Base-by-base conservation (phyloP, 495 filamentous ascomycete species). In the Entonaema liquescens region DNA sequence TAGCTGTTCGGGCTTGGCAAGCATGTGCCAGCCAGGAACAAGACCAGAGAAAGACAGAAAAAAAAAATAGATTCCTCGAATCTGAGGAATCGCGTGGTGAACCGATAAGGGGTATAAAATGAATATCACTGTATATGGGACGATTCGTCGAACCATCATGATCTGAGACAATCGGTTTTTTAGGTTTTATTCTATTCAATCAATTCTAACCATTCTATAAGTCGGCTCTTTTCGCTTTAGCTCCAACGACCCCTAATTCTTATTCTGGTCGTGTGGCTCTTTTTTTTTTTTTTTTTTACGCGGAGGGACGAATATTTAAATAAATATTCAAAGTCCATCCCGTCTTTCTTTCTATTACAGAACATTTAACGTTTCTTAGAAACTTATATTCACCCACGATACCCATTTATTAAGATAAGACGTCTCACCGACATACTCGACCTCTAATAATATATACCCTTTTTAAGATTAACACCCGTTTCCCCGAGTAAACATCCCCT, bases 81-180 rank as follows among this genome's bases (percentile, higher is more conserved):
- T 19, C 42, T 55, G 13, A 15, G 6, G 33, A 65, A 57, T 55
- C 15, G 21, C 40, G 12, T 36, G 36, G 56, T 42, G 15, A 23
- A 47, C 47, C 29, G 49, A 72, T 72, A 67, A 72, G 70, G 70
- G 70, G 70, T 31, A 52, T 47, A 62, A 65, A 62, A 72, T 65
- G 70, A 72, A 72, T 52, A 68, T 68, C 65, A 55, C 23, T 68
- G 12, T 50, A 28, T 2, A 72, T 72, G 70, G 70, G 49, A 72
- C 70, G 70, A 72, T 72, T 40, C 60, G 65, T 72, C 70, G 70
- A 72, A 72, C 70, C 70, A 72, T 68, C 60, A 72, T 72, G 70
- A 72, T n/a, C 70, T 72, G 70, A 72, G 70, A 72, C 4, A 40
- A 15, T 60, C 52, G 38, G 8, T 59, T 66, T 54, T 36, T 52